Evolutionary conservation across 345 rosid species (phyloP).

Genomic region (Anacardium occidentale): DNA sequence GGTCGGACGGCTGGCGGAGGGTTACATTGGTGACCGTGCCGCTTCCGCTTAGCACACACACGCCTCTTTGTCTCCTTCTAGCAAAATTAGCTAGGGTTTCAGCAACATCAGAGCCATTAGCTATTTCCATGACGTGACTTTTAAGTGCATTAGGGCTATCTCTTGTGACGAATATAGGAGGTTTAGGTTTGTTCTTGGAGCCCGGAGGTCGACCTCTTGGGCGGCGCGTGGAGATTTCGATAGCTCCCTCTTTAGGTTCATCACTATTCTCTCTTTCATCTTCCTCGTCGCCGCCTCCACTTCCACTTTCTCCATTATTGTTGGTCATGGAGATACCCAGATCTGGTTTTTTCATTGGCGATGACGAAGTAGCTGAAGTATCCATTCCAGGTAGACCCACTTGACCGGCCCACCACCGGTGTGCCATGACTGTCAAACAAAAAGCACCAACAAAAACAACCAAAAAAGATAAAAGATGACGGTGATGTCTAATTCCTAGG

Average conservation of each 20-base stretch:
- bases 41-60: conserved; percentile 59
- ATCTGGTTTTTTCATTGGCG: conserved; percentile 32
- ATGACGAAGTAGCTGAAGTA: conserved; percentile 32
- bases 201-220: conserved; percentile 60
- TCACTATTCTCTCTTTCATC: conserved; percentile 48
- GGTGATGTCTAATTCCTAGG: neutral
- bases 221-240: conserved; percentile 41
- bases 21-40: conserved; percentile 56
- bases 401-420: conserved; percentile 61
- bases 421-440: conserved; percentile 50
- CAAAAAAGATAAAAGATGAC: conserved; percentile 1
- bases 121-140: conserved; percentile 60
- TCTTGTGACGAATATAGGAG: conserved; percentile 55
- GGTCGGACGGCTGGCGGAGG: conserved; percentile 52
- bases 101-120: conserved; percentile 51
- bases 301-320: conserved; percentile 23
- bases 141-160: conserved; percentile 64
- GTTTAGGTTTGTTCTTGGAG: conserved; percentile 57
- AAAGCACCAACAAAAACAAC: neutral
- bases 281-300: conserved; percentile 32
- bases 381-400: conserved; percentile 45
- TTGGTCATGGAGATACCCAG: conserved; percentile 33
- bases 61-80: conserved; percentile 52
- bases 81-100: conserved; percentile 60
- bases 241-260: conserved; percentile 51